phyloP scores from a whole-genome alignment of 108 stramenopile genomes.

The Cyclotella kingstonii region DNA sequence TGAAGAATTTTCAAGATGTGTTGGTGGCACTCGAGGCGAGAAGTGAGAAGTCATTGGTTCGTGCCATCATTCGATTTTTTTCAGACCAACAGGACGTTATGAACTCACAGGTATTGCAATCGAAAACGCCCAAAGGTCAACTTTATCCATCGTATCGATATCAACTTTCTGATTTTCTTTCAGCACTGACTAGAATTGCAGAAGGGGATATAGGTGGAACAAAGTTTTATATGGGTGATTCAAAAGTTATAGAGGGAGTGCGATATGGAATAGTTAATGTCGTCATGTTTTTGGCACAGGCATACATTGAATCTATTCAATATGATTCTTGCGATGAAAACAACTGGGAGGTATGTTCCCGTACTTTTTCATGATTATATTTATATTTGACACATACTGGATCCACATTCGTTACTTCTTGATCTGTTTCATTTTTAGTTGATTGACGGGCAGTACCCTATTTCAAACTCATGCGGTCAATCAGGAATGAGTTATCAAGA shows the following conservation, averaged over 20 bases:
- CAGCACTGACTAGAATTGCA: constrained; percentile 22
- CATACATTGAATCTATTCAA: constrained; percentile 47
- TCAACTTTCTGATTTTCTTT: constrained; percentile 30
- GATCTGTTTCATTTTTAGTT: constrained; percentile 2
- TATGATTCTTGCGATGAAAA: constrained; percentile 50
- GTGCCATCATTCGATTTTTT: constrained; percentile 23
- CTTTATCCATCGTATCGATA: constrained; percentile 41
- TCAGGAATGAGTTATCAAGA: constrained; percentile 42
- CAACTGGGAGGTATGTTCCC: constrained; percentile 36
- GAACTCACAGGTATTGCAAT: constrained; percentile 21
- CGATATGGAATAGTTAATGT: constrained; percentile 39
- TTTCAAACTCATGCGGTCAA: constrained; percentile 40
- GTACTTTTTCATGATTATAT: background rate
- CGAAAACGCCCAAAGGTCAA: constrained; percentile 39
- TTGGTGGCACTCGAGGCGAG: constrained; percentile 34
- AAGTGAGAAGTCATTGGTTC: constrained; percentile 31
- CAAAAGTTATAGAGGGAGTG: constrained; percentile 12
- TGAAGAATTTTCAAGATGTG: constrained; percentile 22
- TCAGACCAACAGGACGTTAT: constrained; percentile 11
- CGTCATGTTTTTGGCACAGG: constrained; percentile 35
- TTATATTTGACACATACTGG: background rate
- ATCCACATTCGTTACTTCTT: background rate
- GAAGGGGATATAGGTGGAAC: constrained; percentile 23
- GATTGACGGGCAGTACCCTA: constrained; percentile 31
- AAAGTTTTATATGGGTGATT: constrained; percentile 39